Conservation (phyloP, 768 basidiomycete genomes). For the Mycena venus region DNA sequence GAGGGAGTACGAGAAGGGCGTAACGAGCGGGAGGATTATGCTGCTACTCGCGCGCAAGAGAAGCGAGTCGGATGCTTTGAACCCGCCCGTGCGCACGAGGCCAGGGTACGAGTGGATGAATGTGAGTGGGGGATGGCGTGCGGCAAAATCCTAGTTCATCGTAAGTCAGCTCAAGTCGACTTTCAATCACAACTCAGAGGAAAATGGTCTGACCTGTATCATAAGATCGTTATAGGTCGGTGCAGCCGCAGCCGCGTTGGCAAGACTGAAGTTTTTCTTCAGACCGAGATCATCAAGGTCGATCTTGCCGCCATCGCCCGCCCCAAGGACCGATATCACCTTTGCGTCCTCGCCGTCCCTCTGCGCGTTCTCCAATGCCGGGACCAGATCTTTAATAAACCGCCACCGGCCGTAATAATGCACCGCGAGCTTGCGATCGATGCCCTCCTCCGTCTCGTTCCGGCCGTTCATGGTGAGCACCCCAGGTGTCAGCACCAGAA, state of each 20-base stretch:
- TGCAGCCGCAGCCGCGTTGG: too few species aligned
- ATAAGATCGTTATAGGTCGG: background rate
- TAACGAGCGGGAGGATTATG: background rate
- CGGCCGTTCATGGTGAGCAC: slow-evolving; percentile 25
- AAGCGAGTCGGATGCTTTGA: background rate
- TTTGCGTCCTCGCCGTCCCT: slow-evolving; percentile 51
- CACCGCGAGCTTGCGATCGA: too few species aligned
- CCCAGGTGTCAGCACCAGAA: slow-evolving; percentile 47
- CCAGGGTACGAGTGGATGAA: background rate
- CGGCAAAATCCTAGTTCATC: background rate
- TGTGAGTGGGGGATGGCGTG: background rate
- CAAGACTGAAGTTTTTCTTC: too few species aligned
- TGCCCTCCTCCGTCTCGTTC: slow-evolving; percentile 45
- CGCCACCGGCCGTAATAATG: slow-evolving; percentile 52
- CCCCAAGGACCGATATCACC: slow-evolving; percentile 45
- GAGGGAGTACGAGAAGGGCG: background rate
- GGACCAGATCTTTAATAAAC: slow-evolving; percentile 49
- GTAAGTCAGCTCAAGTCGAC: background rate
- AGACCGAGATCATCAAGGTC: slow-evolving; percentile 43
- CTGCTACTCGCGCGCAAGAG: background rate
- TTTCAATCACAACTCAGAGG: background rate
- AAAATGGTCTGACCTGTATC: background rate
- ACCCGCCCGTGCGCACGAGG: background rate
- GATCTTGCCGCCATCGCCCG: slow-evolving; percentile 41
- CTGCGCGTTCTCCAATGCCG: slow-evolving; percentile 44